Conservation (phyloP, 352 stramenopile genomes). For the Phytophthora litchii region DNA sequence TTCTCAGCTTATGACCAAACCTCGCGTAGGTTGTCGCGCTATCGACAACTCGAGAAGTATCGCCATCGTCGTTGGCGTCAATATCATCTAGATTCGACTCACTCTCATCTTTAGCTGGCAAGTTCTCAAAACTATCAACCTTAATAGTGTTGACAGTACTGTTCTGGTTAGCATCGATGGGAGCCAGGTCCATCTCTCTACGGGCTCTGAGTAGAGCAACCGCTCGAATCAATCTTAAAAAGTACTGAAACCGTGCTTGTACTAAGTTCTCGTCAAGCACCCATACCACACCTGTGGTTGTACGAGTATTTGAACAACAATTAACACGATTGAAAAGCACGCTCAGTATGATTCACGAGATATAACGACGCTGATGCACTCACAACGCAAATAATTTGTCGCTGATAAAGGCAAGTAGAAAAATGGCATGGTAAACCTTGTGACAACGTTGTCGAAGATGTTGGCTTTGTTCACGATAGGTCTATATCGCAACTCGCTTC, state of each 20-base stretch:
- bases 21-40: constrained; percentile 31
- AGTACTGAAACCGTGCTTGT: too few relatives aligned
- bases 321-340: too few relatives aligned
- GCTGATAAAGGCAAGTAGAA: too few relatives aligned
- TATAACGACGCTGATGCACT: too few relatives aligned
- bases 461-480: not conserved
- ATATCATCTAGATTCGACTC: not conserved
- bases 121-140: not conserved
- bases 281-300: too few relatives aligned
- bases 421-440: too few relatives aligned
- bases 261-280: too few relatives aligned
- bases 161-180: not conserved
- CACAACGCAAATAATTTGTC: too few relatives aligned
- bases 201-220: constrained; percentile 11
- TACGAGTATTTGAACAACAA: too few relatives aligned
- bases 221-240: too few relatives aligned
- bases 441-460: too few relatives aligned
- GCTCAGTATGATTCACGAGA: too few relatives aligned
- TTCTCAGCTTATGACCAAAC: constrained; percentile 3
- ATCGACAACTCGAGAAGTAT: constrained; percentile 24
- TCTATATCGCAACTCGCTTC: constrained; percentile 27
- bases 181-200: not conserved
- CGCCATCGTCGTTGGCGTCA: constrained; percentile 12
- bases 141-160: not conserved
- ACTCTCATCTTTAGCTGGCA: not conserved